phyloP scores from a whole-genome alignment of 2,329 filamentous ascomycete genomes.

The Helotiales sp. region DNA sequence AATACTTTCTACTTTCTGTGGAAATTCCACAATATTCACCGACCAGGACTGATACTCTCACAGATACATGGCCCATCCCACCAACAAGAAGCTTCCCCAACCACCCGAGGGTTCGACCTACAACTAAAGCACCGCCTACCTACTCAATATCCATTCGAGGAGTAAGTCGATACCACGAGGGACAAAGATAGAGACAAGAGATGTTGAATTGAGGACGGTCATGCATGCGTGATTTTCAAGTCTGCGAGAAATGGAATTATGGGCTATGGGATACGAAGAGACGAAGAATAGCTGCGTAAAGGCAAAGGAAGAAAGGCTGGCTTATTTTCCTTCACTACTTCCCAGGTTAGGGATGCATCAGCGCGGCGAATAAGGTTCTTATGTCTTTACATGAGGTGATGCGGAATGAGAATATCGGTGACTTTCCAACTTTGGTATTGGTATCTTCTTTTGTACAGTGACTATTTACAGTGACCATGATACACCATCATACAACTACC shows the following conservation, averaged over 20 bases:
- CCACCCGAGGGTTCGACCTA: constrained; percentile 80
- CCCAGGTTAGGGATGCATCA: constrained; percentile 33
- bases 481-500: neutral
- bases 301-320: neutral
- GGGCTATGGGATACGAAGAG: neutral
- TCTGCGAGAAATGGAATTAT: neutral
- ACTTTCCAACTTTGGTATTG: neutral
- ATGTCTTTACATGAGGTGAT: constrained; percentile 20
- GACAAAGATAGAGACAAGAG: neutral
- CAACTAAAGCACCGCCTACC: neutral
- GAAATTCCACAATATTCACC: constrained; percentile 29
- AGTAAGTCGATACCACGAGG: neutral
- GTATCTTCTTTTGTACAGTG: neutral
- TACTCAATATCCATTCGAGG: neutral
- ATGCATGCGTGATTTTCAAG: neutral
- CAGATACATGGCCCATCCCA: constrained; percentile 89
- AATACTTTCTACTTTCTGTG: neutral
- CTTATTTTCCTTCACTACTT: constrained; percentile 14
- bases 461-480: neutral
- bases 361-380: constrained; percentile 35
- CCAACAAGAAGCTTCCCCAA: constrained; percentile 94
- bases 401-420: constrained; percentile 12
- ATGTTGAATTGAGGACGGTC: neutral
- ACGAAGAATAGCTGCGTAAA: constrained; percentile 1
- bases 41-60: constrained; percentile 6